Percentiles rank a stretch among this genome's conserved stretches.
These are phyloP conservation scores for Hirschfeldia incana DNA, from an alignment of 345 rosid species.

Conservation along the genomic window DNA sequence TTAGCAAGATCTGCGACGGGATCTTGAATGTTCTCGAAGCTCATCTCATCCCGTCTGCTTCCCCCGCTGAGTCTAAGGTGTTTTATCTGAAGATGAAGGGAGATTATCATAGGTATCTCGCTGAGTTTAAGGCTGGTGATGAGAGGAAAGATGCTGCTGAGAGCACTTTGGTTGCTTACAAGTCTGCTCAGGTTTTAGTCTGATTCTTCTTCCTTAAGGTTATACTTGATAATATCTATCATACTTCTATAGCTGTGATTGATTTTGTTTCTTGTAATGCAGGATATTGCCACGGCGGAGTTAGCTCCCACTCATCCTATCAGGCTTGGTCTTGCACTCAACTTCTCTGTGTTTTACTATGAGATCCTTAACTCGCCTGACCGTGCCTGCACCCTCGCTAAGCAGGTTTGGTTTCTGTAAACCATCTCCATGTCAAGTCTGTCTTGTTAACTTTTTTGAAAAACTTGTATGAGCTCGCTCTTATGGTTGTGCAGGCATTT, in stretches of 20 bases:
- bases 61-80: no score
- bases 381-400: not conserved
- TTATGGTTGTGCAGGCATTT: not conserved
- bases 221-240: no score
- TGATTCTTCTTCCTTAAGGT: not conserved
- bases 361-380: not conserved
- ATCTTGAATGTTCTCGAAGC: no score
- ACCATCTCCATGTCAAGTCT: not conserved
- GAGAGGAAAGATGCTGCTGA: no score
- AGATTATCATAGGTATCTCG: no score
- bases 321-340: slow-evolving; percentile 95
- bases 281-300: slow-evolving; percentile 93
- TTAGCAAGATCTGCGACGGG: slow-evolving; percentile 96
- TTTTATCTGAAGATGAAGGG: no score
- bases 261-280: slow-evolving; percentile 6
- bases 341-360: slow-evolving; percentile 71
- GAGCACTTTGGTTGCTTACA: no score
- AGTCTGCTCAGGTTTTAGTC: slow-evolving; percentile 88
- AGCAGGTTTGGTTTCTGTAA: not conserved
- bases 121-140: no score
- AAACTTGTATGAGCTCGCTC: no score
- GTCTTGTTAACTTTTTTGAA: not conserved
- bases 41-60: no score
- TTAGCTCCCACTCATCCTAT: slow-evolving; percentile 97
- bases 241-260: no score